A percentile compares a stretch with the other conserved stretches of the same genome.
These are phyloP conservation scores for Citropsis articulata DNA, from an alignment of 345 rosid species.

Conservation along the genomic window DNA sequence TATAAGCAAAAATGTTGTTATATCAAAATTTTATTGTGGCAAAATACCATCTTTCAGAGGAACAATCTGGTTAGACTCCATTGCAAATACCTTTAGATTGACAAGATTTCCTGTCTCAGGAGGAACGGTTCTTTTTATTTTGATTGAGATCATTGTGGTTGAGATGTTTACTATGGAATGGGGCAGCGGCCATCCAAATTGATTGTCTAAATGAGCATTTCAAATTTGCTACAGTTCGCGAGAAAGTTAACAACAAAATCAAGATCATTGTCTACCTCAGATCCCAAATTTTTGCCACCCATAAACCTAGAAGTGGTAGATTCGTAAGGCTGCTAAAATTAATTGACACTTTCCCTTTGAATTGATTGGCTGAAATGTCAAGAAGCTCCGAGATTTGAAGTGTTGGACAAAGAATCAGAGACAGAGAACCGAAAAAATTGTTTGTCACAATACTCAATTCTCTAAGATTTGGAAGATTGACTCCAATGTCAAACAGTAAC, in stretches of 20 bases:
- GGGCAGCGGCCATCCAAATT: background rate
- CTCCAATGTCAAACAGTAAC: slow-evolving; percentile 11
- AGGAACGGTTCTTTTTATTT: slow-evolving; percentile 1
- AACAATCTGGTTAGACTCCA: background rate
- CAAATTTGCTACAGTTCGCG: background rate
- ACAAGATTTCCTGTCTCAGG: background rate
- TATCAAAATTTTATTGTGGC: background rate
- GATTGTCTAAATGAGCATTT: background rate
- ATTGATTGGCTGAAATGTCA: background rate
- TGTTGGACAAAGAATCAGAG: background rate
- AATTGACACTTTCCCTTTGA: background rate
- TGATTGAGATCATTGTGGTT: background rate
- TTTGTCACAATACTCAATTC: background rate
- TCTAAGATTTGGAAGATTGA: slow-evolving; percentile 10
- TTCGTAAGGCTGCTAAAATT: background rate
- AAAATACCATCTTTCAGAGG: slow-evolving; percentile 5
- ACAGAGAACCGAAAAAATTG: background rate
- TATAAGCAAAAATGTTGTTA: background rate
- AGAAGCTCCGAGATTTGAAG: background rate
- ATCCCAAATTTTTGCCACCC: background rate
- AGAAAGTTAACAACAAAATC: background rate
- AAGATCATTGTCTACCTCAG: background rate
- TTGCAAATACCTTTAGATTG: background rate
- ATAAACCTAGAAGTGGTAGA: background rate
- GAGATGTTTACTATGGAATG: slow-evolving; percentile 13